Evolutionary conservation across 202 grass and related monocot species (phyloP), one percentile per base, ranked within the genome.

Genomic region (Setaria italica): DNA sequence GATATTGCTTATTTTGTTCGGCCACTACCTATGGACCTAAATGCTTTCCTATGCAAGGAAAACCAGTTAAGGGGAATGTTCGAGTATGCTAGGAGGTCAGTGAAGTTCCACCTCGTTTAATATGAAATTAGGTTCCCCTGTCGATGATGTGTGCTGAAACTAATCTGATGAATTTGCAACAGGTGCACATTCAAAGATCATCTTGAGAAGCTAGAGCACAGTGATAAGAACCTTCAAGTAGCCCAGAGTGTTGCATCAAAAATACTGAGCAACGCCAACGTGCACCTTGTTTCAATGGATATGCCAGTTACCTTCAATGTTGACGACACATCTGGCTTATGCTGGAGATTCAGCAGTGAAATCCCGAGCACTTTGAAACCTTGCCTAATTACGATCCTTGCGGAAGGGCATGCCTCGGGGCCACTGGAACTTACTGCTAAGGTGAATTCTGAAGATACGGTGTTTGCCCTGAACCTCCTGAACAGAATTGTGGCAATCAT

Each of bases 141-240:
- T 51, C 1, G 7, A 54, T 1, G 11, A 17, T 41, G 62, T 59
- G 54, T 21, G 5, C 16, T 49, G 21, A 54, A 84, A 71, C 64
- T 84, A 67, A 72, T 81, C 57, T 85, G 37, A 19, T 80, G 37
- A 78, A 67, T 85, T 85, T 81, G 37, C 67, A 78, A 85, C 78
- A 99, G 96, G 85, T 99, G 96, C 80, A 88, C 86, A 45, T 99
- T 95, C 77, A 92, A 82, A 62, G 88, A 92, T 69, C 96, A 99
- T 70, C 81, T 94, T 70, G 83, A 92, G 50, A 91, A 94, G 74
- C 79, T 86, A 4, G 90, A 81, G 16, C 25, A 90, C 56, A 70
- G 67, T 0, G 95, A 98, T 80, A 87, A 90, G 66, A 99, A 85
- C 46, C 88, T 96, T 91, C 7, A 88, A 11, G 82, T 99, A 32